phyloP scores from a whole-genome alignment of 805 yeast species.

The Ogataea allantospora region DNA sequence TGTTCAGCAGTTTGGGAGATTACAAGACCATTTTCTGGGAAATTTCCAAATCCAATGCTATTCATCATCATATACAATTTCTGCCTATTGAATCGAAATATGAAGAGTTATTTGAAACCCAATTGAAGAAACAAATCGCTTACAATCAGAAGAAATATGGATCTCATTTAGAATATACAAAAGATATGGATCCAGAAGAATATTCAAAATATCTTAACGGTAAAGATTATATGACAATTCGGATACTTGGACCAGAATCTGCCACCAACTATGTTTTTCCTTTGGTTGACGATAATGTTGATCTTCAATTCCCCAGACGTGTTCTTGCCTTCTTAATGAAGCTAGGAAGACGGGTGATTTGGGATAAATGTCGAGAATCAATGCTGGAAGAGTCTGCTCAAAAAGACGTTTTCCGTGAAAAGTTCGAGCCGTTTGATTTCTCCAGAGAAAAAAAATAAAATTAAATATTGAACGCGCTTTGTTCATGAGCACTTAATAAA shows the following conservation, averaged over 20 bases:
- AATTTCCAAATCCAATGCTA: constrained; percentile 57
- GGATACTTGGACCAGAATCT: constrained; percentile 14
- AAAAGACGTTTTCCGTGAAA: constrained; percentile 57
- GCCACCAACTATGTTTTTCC: constrained; percentile 29
- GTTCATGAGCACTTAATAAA: constrained; percentile 12
- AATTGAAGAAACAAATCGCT: constrained; percentile 18
- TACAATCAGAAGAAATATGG: constrained; percentile 9
- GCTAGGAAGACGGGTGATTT: constrained; percentile 60
- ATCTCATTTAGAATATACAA: constrained; percentile 6
- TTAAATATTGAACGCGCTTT: constrained; percentile 13
- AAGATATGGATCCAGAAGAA: constrained; percentile 20
- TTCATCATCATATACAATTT: constrained; percentile 78
- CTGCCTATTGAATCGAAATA: constrained; percentile 55
- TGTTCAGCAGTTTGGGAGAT: no score
- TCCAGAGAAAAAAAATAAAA: constrained; percentile 25
- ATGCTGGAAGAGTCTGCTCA: constrained; percentile 61
- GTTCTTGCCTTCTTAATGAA: constrained; percentile 65
- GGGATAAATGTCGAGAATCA: constrained; percentile 77
- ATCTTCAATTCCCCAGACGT: constrained; percentile 81
- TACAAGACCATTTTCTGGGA: constrained; percentile 69
- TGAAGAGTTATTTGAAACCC: constrained; percentile 44
- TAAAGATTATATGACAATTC: constrained; percentile 39
- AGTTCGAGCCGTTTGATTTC: constrained; percentile 55
- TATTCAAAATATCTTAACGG: constrained; percentile 28
- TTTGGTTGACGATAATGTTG: constrained; percentile 41